Evolutionary conservation across 2,329 filamentous ascomycete species (phyloP).

Genomic region (Colletotrichum sp.): DNA sequence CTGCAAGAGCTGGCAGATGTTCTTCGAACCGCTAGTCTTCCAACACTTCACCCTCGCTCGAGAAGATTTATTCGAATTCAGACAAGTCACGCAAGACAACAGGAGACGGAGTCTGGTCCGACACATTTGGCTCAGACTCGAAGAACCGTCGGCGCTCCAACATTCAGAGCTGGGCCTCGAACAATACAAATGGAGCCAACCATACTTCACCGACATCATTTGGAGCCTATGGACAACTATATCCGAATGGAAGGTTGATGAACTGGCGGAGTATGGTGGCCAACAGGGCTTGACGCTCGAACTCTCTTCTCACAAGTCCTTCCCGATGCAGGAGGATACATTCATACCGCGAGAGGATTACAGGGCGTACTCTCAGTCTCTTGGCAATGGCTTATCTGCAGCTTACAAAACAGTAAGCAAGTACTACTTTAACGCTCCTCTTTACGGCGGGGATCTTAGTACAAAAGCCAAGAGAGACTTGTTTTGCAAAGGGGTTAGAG

Average conservation of each 20-base stretch:
- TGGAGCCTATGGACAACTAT: background rate
- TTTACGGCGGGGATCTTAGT: background rate
- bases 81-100: background rate
- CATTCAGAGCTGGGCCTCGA: background rate
- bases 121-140: background rate
- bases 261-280: background rate
- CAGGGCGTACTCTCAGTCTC: background rate
- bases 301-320: background rate
- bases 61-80: background rate
- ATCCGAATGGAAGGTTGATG: background rate
- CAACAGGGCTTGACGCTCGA: background rate
- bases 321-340: background rate
- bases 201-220: background rate
- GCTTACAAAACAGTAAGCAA: background rate
- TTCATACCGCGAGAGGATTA: background rate
- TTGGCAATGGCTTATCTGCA: background rate
- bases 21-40: background rate
- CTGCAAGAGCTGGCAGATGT: background rate
- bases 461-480: background rate
- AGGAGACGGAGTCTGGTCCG: background rate
- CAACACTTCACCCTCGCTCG: background rate
- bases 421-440: background rate
- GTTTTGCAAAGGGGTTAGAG: background rate
- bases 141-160: background rate
- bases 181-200: background rate